Evolutionary conservation across 2,329 filamentous ascomycete genomes (phyloP).

Genomic region (Geoglossum cookeanum): DNA sequence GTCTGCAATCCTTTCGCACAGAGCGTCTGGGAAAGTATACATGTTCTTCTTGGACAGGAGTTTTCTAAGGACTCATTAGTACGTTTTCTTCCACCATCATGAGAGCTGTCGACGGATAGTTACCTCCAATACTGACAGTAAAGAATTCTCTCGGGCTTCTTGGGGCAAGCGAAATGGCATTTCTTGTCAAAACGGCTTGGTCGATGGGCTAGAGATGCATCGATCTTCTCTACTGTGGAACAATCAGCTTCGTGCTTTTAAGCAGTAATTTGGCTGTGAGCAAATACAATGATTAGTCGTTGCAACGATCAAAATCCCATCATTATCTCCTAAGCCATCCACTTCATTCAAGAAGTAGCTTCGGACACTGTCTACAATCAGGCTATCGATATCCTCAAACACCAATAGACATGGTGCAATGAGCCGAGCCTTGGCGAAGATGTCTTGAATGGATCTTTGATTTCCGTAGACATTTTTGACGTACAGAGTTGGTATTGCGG

Average conservation of each 20-base stretch:
- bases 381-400: slow-evolving; percentile 23
- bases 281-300: too few relatives aligned
- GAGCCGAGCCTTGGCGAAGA: too few relatives aligned
- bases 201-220: too few relatives aligned
- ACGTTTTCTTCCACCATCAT: slow-evolving; percentile 37
- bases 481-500: too few relatives aligned
- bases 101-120: slow-evolving; percentile 33
- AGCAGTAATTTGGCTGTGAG: too few relatives aligned
- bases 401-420: slow-evolving; percentile 14
- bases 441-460: too few relatives aligned
- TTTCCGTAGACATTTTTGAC: too few relatives aligned
- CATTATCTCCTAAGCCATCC: slow-evolving; percentile 22
- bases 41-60: too few relatives aligned
- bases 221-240: too few relatives aligned
- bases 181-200: too few relatives aligned
- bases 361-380: slow-evolving; percentile 19
- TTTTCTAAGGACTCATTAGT: too few relatives aligned
- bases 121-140: slow-evolving; percentile 27
- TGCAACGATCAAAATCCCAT: slow-evolving; percentile 16
- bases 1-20: slow-evolving; percentile 38
- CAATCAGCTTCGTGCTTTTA: too few relatives aligned
- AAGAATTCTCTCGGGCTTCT: slow-evolving; percentile 18
- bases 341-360: slow-evolving; percentile 26
- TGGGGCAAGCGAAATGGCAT: slow-evolving; percentile 24
- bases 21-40: slow-evolving; percentile 39